Percentiles rank a stretch among this genome's conserved stretches.
phyloP scores from a whole-genome alignment of 371 early-diverging fungal genomes.

The Basidiobolus heterosporus region DNA sequence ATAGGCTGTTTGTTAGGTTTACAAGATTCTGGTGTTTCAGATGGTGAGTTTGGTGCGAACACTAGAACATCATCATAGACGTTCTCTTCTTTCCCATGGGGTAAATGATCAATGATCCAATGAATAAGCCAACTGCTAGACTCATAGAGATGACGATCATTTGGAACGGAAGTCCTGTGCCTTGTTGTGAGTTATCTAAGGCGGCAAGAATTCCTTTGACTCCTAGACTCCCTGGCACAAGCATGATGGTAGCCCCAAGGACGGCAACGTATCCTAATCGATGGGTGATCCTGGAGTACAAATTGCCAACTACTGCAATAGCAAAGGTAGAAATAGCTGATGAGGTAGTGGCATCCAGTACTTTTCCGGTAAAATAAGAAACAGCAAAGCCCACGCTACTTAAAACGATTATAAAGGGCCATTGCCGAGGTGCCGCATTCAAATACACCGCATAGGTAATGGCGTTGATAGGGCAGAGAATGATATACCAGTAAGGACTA shows the following conservation, averaged over 20 bases:
- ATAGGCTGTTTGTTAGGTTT: no score
- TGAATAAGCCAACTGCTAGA: constrained; percentile 37
- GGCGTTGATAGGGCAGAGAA: constrained; percentile 11
- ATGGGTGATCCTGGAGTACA: constrained; percentile 28
- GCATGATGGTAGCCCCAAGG: constrained; percentile 27
- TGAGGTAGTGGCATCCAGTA: constrained; percentile 13
- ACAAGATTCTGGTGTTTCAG: no score
- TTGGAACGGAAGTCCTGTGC: constrained; percentile 25
- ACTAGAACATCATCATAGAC: constrained; percentile 37
- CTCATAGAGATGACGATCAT: constrained; percentile 27
- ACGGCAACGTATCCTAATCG: constrained; percentile 35
- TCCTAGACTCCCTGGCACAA: constrained; percentile 39
- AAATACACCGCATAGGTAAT: constrained; percentile 12
- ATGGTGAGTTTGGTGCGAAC: no score
- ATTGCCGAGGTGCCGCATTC: constrained; percentile 14
- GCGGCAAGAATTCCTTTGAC: constrained; percentile 15
- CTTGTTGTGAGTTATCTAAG: constrained; percentile 21
- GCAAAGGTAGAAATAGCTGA: constrained; percentile 34
- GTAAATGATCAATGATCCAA: constrained; percentile 31
- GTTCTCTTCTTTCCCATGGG: constrained; percentile 32
- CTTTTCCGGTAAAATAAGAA: constrained; percentile 17
- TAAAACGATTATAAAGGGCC: constrained; percentile 12
- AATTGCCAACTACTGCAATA: constrained; percentile 31
- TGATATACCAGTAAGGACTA: constrained; percentile 12
- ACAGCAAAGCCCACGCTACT: constrained; percentile 10